These are phyloP conservation scores for Melampsora americana DNA, from an alignment of 1,284 basidiomycete genomes.

Conservation along the genomic window DNA sequence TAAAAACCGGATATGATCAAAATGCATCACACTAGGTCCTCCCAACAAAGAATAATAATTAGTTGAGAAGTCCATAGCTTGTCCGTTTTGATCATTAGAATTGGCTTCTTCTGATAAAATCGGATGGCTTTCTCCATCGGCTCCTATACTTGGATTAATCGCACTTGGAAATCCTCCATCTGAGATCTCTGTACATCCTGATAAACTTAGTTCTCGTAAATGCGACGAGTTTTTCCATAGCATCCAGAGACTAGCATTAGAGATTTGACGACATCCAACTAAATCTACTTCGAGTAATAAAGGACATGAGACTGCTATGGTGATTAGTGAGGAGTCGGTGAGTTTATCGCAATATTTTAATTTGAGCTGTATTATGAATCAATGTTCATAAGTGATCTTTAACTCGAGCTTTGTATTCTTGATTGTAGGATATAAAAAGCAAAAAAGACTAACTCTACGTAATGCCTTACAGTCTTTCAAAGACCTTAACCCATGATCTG, in stretches of 20 bases:
- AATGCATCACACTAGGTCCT: conserved; percentile 55
- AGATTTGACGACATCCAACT: conserved; percentile 73
- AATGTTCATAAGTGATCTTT: conserved; percentile 7
- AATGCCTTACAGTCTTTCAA: conserved; percentile 71
- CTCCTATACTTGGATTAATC: conserved; percentile 56
- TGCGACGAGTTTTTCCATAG: conserved; percentile 75
- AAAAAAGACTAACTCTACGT: conserved; percentile 58
- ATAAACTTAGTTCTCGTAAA: conserved; percentile 86
- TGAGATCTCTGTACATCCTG: conserved; percentile 73
- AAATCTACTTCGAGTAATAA: conserved; percentile 91
- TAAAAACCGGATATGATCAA: conserved; percentile 80
- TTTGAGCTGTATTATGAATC: conserved; percentile 66
- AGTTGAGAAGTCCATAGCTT: neutral
- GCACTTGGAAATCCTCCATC: conserved; percentile 81
- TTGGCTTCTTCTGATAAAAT: conserved; percentile 21
- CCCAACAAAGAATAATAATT: conserved; percentile 16
- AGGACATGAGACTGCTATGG: conserved; percentile 76
- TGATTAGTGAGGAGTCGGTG: conserved; percentile 74
- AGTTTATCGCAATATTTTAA: conserved; percentile 71
- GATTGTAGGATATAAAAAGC: neutral
- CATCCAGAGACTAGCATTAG: conserved; percentile 73
- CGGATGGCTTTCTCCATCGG: conserved; percentile 27
- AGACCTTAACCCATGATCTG: conserved; percentile 71
- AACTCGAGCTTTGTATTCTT: neutral
- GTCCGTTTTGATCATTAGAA: neutral